These are phyloP conservation scores for Durotheca rogersii DNA, from an alignment of 495 filamentous ascomycete genomes.

Conservation along the genomic window DNA sequence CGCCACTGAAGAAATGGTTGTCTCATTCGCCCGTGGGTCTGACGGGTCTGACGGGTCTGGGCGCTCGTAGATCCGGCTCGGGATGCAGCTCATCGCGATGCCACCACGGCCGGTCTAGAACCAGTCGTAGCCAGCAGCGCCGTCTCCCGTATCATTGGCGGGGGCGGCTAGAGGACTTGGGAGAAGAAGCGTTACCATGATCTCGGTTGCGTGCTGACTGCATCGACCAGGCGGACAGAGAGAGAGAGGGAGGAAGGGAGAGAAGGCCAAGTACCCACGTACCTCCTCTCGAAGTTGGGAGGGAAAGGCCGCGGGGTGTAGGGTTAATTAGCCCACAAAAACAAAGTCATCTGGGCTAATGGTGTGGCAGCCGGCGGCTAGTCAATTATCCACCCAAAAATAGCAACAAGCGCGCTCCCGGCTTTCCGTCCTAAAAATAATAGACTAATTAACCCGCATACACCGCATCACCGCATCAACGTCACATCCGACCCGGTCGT, in stretches of 20 bases:
- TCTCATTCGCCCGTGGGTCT: slow-evolving; percentile 9
- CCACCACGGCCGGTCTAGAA: slow-evolving; percentile 27
- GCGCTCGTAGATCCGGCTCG: slow-evolving; percentile 26
- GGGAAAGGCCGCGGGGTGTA: background rate
- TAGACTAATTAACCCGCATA: slow-evolving; percentile 13
- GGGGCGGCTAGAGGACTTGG: slow-evolving; percentile 5
- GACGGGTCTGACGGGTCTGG: slow-evolving; percentile 3
- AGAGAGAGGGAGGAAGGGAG: background rate
- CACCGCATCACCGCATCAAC: too few species aligned
- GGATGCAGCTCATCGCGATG: slow-evolving; percentile 7
- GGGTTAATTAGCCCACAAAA: slow-evolving; percentile 15
- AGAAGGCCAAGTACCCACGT: background rate
- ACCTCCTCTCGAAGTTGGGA: background rate
- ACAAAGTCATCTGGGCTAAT: slow-evolving; percentile 19
- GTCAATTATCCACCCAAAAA: too few species aligned
- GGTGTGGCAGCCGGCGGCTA: background rate
- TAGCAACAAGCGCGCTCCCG: slow-evolving; percentile 35
- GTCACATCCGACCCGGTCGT: too few species aligned
- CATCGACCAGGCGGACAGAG: slow-evolving; percentile 1
- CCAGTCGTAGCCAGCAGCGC: background rate
- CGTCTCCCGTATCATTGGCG: slow-evolving; percentile 17
- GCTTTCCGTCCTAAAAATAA: slow-evolving; percentile 29
- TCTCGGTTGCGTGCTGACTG: slow-evolving; percentile 21
- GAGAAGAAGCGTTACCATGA: slow-evolving; percentile 21
- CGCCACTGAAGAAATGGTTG: background rate